A percentile compares a stretch with the other conserved stretches of the same genome.
Conservation (phyloP, 768 basidiomycete genomes). For the Coprinopsis sp. region DNA sequence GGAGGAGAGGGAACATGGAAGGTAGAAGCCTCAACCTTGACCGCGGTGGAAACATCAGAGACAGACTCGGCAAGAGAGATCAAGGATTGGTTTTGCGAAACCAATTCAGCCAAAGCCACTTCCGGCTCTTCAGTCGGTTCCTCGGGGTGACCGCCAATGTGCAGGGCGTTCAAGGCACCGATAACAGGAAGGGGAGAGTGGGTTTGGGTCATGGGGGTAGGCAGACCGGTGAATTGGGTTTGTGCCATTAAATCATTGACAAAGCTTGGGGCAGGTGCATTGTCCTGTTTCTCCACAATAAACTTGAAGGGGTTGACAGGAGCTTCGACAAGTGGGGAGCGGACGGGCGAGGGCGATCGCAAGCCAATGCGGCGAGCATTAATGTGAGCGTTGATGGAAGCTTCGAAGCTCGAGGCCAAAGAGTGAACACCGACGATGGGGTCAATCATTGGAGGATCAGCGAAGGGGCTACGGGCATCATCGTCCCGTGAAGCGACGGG, state of each 20-base stretch:
- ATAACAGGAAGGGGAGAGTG: neutral
- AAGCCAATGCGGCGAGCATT: neutral
- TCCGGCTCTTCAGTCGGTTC: neutral
- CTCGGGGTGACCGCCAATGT: neutral
- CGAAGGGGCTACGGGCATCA: slow-evolving; percentile 3
- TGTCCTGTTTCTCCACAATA: neutral
- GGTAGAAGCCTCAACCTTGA: neutral
- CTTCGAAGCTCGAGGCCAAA: slow-evolving; percentile 8
- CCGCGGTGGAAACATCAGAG: too few species aligned
- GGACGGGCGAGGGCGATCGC: neutral
- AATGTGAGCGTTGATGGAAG: slow-evolving; percentile 2
- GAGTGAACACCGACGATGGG: slow-evolving; percentile 3
- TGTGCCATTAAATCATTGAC: slow-evolving; percentile 5
- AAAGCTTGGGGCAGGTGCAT: neutral
- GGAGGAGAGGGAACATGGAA: neutral
- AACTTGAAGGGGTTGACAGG: neutral
- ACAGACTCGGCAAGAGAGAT: neutral
- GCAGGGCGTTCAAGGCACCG: neutral
- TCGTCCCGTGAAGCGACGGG: neutral
- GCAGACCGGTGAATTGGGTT: neutral
- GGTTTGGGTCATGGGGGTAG: too few species aligned
- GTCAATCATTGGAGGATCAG: slow-evolving; percentile 8
- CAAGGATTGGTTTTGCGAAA: neutral
- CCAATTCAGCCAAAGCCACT: neutral
- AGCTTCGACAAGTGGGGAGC: neutral